Base-by-base conservation (phyloP, 2,329 filamentous ascomycete genomes). In the Pseudogymnoascus sp. region DNA sequence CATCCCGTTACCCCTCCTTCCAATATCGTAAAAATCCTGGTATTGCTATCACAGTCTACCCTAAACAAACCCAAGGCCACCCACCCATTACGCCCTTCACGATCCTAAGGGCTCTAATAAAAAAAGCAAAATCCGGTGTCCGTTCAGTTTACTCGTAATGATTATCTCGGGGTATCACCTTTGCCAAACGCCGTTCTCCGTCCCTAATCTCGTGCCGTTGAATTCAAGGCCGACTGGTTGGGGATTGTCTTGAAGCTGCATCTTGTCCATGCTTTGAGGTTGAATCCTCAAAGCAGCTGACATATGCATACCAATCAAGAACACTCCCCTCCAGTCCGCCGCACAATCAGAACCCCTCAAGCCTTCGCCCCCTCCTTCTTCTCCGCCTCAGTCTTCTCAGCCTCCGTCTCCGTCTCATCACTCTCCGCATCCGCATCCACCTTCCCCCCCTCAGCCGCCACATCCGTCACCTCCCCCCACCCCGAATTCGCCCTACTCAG, bases 401-500 rank as follows among this genome's bases (percentile, higher is more conserved):
- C n/a, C 13, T 61, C 64, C 37, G 24, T 29, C 21, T 63, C 61
- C 11, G 38, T 62, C 24, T 64, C 61, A 13, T 59, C 60, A 11
- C 31, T 29, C 47, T 60, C 37, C 24, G 24, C 63, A 38, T 47
- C 38, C 24, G 40, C 61, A 63, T 65, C 61, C 16, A 65, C 65
- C 31, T 67, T 62, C n/a, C 64, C 38, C 16, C 64, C 66, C 14
- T 63, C 63, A 8, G 47, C 47, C 14, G 47, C 47, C 47, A 56
- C 47, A 56, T 56, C 47, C 26, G 47, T 33, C 26, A 56, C 47
- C 47, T 56, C 47, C n/a, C 47, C 47, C 47, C 47, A 56, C 26
- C 47, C 63, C 59, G 3, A 64, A 60, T 40, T 65, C 66, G 21
- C 66, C 56, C 21, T 59, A 62, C 40, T 44, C 62, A 40, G 40